Percentiles rank a stretch among this genome's conserved stretches.
Conservation (phyloP, 2,329 filamentous ascomycete genomes). For the Fusarium algeriense region DNA sequence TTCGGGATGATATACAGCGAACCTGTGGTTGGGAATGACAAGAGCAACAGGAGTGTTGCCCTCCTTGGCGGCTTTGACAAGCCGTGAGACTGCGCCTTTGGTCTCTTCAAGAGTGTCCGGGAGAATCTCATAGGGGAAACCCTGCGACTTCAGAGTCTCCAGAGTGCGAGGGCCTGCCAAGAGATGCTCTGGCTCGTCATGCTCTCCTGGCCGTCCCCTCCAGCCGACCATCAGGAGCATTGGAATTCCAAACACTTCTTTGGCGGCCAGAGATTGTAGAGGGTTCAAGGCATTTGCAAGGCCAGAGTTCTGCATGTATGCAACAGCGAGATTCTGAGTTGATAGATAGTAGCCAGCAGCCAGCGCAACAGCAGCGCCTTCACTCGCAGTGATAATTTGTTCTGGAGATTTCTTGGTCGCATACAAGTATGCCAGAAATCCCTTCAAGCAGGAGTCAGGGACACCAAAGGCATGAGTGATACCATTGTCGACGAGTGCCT, state of each 20-base stretch:
- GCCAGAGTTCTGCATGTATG: slow-evolving; percentile 4
- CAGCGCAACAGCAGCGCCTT: background rate
- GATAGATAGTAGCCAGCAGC: slow-evolving; percentile 5
- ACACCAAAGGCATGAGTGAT: slow-evolving; percentile 5
- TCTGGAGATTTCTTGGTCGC: background rate
- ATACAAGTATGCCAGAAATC: background rate
- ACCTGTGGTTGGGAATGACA: background rate
- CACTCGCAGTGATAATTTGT: background rate
- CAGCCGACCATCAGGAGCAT: slow-evolving; percentile 16
- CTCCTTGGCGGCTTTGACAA: background rate
- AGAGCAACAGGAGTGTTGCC: background rate
- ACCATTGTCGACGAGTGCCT: background rate
- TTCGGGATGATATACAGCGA: background rate
- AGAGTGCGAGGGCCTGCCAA: slow-evolving; percentile 1
- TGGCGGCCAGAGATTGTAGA: slow-evolving; percentile 12
- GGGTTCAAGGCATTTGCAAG: slow-evolving; percentile 13
- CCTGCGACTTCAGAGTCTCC: background rate
- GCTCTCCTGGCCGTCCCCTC: slow-evolving; percentile 9
- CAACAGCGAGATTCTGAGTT: background rate
- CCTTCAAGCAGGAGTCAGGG: slow-evolving; percentile 1
- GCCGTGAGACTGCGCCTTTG: background rate
- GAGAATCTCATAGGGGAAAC: background rate
- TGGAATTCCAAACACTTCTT: slow-evolving; percentile 24
- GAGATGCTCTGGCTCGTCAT: background rate
- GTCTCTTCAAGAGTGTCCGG: background rate